These are phyloP conservation scores for Tetrahymena elliotti DNA, from an alignment of 73 alveolate species.

Conservation along the genomic window DNA sequence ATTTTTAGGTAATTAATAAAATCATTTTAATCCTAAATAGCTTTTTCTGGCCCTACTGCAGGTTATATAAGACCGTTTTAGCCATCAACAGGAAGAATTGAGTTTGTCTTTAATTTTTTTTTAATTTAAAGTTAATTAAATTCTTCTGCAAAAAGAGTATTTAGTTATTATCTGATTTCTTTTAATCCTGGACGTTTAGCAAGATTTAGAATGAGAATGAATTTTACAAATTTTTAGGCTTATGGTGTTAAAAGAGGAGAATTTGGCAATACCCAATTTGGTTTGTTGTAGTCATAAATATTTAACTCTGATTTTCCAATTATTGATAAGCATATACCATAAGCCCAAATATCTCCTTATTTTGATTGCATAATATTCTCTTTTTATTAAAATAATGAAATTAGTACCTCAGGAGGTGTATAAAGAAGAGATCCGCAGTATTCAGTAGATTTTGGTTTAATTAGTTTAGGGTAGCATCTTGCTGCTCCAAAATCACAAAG, in stretches of 20 bases:
- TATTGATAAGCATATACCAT: neutral
- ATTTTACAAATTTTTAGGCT: neutral
- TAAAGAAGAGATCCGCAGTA: neutral
- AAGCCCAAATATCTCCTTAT: neutral
- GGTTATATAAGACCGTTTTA: neutral
- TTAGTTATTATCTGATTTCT: neutral
- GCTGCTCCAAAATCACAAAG: neutral
- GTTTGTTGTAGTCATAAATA: too few relatives aligned
- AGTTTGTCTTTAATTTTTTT: too few relatives aligned
- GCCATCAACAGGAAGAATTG: neutral
- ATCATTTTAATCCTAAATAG: neutral
- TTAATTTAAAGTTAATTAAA: too few relatives aligned
- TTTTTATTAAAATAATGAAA: too few relatives aligned
- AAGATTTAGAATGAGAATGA: neutral
- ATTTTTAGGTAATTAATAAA: neutral
- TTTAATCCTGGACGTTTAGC: neutral
- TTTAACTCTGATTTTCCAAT: neutral
- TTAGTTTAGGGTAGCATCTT: neutral
- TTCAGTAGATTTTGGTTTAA: neutral
- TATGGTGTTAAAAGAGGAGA: neutral
- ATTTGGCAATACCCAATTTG: neutral
- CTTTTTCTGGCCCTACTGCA: too few relatives aligned
- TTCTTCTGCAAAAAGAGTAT: neutral
- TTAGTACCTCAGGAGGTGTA: neutral
- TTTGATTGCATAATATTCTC: too few relatives aligned